These are phyloP conservation scores for Rosa rugosa DNA, from an alignment of 306 rosid genomes.

Conservation along the genomic window DNA sequence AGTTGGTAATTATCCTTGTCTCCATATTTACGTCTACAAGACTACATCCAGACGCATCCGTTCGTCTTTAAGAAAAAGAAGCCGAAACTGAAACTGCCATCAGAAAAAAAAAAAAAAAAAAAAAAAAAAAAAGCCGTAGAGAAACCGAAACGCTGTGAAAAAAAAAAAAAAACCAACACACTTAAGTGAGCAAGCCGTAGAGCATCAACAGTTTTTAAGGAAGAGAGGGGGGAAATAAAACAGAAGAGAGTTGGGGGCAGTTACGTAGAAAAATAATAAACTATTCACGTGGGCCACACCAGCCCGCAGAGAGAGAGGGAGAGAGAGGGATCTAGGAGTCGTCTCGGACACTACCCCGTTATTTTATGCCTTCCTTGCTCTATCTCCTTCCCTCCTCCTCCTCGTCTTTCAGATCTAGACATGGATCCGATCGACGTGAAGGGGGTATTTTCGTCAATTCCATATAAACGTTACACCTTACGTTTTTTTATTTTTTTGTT, in stretches of 20 bases:
- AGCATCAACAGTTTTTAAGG: neutral
- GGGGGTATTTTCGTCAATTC: slow-evolving; percentile 21
- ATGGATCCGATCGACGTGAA: neutral
- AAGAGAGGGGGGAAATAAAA: no score
- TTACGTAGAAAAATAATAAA: neutral
- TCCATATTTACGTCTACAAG: neutral
- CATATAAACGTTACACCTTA: neutral
- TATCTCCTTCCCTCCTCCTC: neutral
- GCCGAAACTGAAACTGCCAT: neutral
- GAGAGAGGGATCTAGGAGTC: neutral
- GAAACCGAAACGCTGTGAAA: neutral
- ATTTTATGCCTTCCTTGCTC: slow-evolving; percentile 7
- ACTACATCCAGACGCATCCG: neutral
- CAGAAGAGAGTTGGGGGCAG: no score
- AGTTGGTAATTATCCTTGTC: neutral
- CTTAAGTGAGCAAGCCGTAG: no score
- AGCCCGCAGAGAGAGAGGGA: neutral
- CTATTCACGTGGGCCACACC: neutral
- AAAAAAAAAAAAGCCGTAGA: neutral
- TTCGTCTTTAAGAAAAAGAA: neutral
- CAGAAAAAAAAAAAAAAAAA: neutral
- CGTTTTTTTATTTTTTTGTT: neutral
- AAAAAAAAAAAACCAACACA: neutral
- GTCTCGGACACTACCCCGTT: neutral
- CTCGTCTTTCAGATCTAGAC: neutral